Percentiles rank a stretch among this genome's conserved stretches.
Evolutionary conservation across 148 eudicot genomes (phyloP).

Genomic region (Silene conica): DNA sequence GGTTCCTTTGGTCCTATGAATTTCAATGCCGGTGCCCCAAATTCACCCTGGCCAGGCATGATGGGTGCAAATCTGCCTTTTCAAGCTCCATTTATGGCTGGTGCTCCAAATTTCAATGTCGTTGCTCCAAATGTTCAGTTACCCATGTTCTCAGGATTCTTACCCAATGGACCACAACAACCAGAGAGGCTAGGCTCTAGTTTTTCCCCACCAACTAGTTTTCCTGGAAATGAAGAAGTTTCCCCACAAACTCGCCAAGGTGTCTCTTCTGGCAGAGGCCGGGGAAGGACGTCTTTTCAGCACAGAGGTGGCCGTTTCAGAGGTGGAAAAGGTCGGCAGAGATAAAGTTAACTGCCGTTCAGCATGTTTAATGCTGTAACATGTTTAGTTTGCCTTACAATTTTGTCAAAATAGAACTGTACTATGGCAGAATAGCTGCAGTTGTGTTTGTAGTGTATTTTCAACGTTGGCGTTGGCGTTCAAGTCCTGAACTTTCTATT

Average conservation of each 20-base stretch:
- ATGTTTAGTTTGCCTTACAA: neutral
- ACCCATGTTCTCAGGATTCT: slow-evolving; percentile 29
- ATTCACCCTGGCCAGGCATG: slow-evolving; percentile 39
- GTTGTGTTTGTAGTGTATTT: neutral
- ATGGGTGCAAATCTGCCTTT: slow-evolving; percentile 34
- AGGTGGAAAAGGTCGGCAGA: slow-evolving; percentile 48
- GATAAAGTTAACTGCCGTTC: slow-evolving; percentile 16
- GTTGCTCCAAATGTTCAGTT: slow-evolving; percentile 26
- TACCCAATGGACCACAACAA: slow-evolving; percentile 22
- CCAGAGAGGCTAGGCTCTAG: slow-evolving; percentile 9
- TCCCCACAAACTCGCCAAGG: slow-evolving; percentile 42
- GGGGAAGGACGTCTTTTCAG: slow-evolving; percentile 40
- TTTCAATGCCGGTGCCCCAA: slow-evolving; percentile 35
- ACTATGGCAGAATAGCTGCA: neutral
- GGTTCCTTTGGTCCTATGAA: slow-evolving; percentile 30
- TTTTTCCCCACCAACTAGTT: neutral
- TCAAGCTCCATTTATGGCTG: slow-evolving; percentile 32
- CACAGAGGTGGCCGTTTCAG: slow-evolving; percentile 59
- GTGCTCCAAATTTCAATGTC: neutral
- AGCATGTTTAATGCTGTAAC: neutral
- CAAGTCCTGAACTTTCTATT: neutral
- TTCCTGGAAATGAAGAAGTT: slow-evolving; percentile 23
- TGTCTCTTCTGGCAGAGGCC: slow-evolving; percentile 30
- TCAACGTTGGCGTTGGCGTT: neutral
- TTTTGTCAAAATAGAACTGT: neutral